Conservation (phyloP, 176 grass and related monocot species). For the Neostapfia colusana region DNA sequence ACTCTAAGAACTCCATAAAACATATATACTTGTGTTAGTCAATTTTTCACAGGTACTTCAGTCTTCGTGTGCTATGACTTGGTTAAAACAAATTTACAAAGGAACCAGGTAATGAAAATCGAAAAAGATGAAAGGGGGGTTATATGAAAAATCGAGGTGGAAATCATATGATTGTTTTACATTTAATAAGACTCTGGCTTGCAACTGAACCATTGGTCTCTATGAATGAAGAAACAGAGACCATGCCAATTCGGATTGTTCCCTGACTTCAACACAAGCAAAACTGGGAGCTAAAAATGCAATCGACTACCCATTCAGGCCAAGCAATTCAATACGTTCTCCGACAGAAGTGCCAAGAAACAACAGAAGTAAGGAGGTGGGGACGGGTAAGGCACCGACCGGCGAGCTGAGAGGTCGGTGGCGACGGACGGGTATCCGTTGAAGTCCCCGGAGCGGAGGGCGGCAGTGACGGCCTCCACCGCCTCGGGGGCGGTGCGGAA, state of each 20-base stretch:
- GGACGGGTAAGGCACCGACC: constrained; percentile 22
- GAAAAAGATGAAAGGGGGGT: too few species aligned
- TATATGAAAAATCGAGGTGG: too few species aligned
- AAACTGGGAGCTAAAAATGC: neutral
- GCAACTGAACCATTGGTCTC: neutral
- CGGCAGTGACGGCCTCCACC: constrained; percentile 44
- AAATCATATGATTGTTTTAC: too few species aligned
- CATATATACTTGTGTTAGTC: too few species aligned
- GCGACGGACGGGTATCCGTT: constrained; percentile 39
- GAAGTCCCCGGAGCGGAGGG: constrained; percentile 44
- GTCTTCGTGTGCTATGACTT: too few species aligned
- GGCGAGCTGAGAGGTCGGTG: constrained; percentile 26
- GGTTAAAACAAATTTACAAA: too few species aligned
- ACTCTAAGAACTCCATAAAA: too few species aligned
- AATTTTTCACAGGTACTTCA: too few species aligned
- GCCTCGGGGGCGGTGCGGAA: constrained; percentile 47
- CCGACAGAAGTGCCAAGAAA: neutral
- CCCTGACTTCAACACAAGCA: neutral
- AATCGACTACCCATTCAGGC: neutral
- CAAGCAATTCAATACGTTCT: neutral
- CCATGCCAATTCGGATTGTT: neutral
- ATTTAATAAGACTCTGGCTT: neutral
- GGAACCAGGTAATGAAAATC: too few species aligned
- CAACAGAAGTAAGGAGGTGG: neutral
- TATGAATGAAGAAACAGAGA: neutral